Evolutionary conservation across 2,329 filamentous ascomycete genomes (phyloP).

Genomic region (Pyricularia sp.): DNA sequence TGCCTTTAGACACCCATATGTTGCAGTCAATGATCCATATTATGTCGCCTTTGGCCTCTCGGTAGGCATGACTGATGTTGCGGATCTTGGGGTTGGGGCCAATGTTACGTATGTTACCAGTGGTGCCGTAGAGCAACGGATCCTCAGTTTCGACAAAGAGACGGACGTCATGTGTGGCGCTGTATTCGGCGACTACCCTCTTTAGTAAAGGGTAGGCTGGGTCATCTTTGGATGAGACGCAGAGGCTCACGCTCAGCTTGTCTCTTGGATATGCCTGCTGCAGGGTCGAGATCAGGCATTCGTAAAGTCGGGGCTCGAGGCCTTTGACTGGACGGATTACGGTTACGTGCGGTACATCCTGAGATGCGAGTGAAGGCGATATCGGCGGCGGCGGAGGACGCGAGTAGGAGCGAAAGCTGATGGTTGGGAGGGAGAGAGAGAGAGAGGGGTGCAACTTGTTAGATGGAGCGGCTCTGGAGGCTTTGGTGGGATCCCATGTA

Average conservation of each 20-base stretch:
- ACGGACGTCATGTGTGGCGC: slow-evolving; percentile 48
- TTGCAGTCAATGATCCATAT: slow-evolving; percentile 97
- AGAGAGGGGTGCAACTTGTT: neutral
- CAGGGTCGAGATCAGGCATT: slow-evolving; percentile 40
- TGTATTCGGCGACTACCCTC: slow-evolving; percentile 60
- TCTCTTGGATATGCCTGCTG: slow-evolving; percentile 37
- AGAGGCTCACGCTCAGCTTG: slow-evolving; percentile 70
- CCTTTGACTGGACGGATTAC: slow-evolving; percentile 90
- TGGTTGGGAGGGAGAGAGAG: neutral
- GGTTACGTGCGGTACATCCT: slow-evolving; percentile 64
- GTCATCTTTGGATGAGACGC: slow-evolving; percentile 61
- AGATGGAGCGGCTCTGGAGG: neutral
- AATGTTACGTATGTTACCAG: slow-evolving; percentile 41
- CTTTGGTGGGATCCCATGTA: neutral
- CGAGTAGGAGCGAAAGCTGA: slow-evolving; percentile 41
- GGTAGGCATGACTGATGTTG: slow-evolving; percentile 87
- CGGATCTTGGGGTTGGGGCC: slow-evolving; percentile 98
- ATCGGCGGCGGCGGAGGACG: slow-evolving; percentile 32
- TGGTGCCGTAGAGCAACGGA: slow-evolving; percentile 45
- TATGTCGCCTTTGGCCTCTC: slow-evolving; percentile 75
- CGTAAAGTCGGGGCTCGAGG: slow-evolving; percentile 77
- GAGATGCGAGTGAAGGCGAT: slow-evolving; percentile 33
- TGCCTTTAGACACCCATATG: slow-evolving; percentile 73
- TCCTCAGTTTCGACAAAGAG: slow-evolving; percentile 77
- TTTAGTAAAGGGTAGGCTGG: slow-evolving; percentile 64